Base-by-base conservation (phyloP, 2,329 filamentous ascomycete genomes). In the Pseudocercospora macadamiae region DNA sequence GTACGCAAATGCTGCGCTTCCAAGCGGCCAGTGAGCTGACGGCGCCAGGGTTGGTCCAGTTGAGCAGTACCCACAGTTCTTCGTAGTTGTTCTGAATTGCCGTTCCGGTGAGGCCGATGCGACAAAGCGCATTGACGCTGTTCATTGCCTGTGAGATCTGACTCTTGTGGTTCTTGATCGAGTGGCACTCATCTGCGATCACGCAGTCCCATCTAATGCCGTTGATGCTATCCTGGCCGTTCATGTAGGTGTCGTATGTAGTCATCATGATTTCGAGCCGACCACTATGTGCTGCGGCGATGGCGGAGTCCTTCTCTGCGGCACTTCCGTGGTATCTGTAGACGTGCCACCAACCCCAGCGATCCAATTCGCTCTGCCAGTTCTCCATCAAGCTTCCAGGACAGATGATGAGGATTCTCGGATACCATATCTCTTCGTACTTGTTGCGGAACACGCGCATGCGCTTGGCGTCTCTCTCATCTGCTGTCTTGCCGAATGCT, bases 81-180 rank as follows among this genome's bases (percentile, higher is more conserved):
- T 97, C 91, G 72, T 99, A 99, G 65, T 91, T 95, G 74, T 99
- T 99, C 72, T 99, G 95, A 44, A 99, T 97, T 0, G 93, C 93
- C 0, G 95, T 99, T 1, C 95, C 95, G 0, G 93, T 97, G 7
- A 99, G 80, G 0, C 95, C 95, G 61, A 99, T 93, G 30, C 95
- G 86, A 70, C 95, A 97, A 2, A 97, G 83, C 0, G 93, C 87
- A 67, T 99, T 99, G 66, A 97, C 81, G 61, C 93, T 86, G 67
- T 91, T 90, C 89, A 99, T 93, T 0, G 92, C 88, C 69, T 89
- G 86, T 0, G 93, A 95, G 6, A 89, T 89, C 62, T 89, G 89
- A 0, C 93, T 88, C 42, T 79, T 82, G 49, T 84, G 82, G 66
- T 93, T 91, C 76, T 97, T 99, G 71, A 97, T 85, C 34, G 83